These are phyloP conservation scores for Dactylis glomerata DNA, from an alignment of 176 grass and related monocot genomes.

Conservation along the genomic window DNA sequence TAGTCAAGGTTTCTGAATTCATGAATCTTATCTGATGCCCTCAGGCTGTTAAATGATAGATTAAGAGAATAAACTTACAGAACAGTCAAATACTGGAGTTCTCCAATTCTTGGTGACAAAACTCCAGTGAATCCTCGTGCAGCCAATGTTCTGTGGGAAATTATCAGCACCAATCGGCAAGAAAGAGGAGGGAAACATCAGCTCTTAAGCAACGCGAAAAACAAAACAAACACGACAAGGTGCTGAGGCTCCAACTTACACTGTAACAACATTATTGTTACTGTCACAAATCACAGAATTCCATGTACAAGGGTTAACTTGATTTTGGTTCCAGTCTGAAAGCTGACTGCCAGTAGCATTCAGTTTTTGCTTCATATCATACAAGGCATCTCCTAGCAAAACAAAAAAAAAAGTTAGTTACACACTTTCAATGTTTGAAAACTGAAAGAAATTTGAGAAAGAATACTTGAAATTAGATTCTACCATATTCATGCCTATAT, in stretches of 20 bases:
- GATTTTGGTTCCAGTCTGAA: conserved; percentile 78
- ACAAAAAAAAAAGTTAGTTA: conserved; percentile 13
- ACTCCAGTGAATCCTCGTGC: conserved; percentile 88
- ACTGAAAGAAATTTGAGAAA: background rate
- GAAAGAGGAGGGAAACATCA: background rate
- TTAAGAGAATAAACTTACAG: conserved; percentile 56
- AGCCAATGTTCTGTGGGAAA: conserved; percentile 70
- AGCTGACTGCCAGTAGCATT: conserved; percentile 66
- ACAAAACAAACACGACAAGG: background rate
- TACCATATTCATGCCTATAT: background rate
- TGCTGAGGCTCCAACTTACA: conserved; percentile 56
- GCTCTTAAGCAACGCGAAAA: background rate
- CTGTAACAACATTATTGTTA: conserved; percentile 71
- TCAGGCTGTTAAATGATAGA: background rate
- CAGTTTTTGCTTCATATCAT: conserved; percentile 70
- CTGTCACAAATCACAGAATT: conserved; percentile 88
- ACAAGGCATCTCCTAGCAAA: conserved; percentile 51
- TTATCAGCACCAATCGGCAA: background rate
- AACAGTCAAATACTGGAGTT: conserved; percentile 75
- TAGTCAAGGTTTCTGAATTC: background rate
- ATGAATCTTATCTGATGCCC: background rate
- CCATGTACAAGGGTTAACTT: conserved; percentile 84
- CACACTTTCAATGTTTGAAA: background rate
- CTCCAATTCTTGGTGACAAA: conserved; percentile 86
- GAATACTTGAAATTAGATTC: background rate